These are phyloP conservation scores for Boletus semigastroideus DNA, from an alignment of 1,284 basidiomycete genomes.

Conservation along the genomic window DNA sequence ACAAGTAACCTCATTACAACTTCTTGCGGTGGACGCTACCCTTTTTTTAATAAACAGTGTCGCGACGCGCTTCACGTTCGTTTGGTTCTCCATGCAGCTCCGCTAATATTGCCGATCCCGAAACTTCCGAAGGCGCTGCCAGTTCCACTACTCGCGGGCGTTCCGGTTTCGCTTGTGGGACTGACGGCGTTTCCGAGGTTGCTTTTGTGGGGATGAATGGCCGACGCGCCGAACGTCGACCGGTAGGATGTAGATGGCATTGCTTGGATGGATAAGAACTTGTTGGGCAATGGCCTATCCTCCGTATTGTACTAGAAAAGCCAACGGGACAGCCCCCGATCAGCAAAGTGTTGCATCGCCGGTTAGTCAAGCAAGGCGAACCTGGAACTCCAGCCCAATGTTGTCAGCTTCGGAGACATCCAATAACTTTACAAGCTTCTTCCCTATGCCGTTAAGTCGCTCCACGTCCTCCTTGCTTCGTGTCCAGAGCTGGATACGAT, in stretches of 20 bases:
- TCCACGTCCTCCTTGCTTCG: conserved; percentile 82
- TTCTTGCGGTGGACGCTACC: background rate
- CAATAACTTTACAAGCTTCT: conserved; percentile 76
- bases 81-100: conserved; percentile 29
- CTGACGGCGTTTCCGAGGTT: conserved; percentile 19
- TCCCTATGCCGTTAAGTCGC: conserved; percentile 79
- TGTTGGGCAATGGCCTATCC: conserved; percentile 73
- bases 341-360: background rate
- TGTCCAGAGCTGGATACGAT: conserved; percentile 90
- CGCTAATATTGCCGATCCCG: conserved; percentile 42
- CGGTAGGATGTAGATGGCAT: conserved; percentile 64
- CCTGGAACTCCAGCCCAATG: conserved; percentile 89
- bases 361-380: conserved; percentile 32
- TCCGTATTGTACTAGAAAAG: conserved; percentile 71
- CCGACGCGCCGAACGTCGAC: conserved; percentile 49
- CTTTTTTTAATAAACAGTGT: background rate
- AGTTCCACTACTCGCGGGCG: conserved; percentile 15
- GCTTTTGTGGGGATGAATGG: conserved; percentile 22
- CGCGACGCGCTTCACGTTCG: conserved; percentile 18
- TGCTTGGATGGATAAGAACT: conserved; percentile 76
- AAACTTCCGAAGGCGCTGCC: conserved; percentile 52
- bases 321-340: background rate
- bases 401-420: conserved; percentile 78
- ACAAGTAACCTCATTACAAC: conserved; percentile 6
- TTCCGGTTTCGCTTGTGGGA: conserved; percentile 24